Evolutionary conservation across 257 asterid genomes (phyloP), one percentile per base, ranked within the genome.

Genomic region (Coffea eugenioides): DNA sequence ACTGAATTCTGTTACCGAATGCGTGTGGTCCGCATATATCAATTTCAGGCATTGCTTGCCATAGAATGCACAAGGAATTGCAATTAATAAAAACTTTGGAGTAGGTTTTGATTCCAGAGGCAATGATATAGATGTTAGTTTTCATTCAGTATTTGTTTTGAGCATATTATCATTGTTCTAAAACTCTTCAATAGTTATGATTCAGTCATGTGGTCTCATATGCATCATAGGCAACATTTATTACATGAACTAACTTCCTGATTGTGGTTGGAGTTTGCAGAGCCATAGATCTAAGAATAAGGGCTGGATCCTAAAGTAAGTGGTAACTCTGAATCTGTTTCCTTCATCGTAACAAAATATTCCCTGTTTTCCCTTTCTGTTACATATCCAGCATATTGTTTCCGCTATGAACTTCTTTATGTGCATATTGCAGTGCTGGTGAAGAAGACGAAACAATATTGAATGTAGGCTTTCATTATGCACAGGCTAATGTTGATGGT

Each of bases 401-500:
- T 61, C 56, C 57, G 73, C 81, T 65, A 73, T 62, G 77, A 80
- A 85, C 61, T 81, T 34, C 76, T 78, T 64, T 85, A 69, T 69
- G 10, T 83, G 65, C 78, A 74, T 56, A 48, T 79, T 82, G 82
- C 88, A 95, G 99, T 71, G 87, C 88, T 62, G 89, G 87, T 31
- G 92, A 91, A 83, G 98, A 95, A 84, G 99, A 95, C 84, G 97
- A 93, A 82, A 90, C 88, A 78, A 85, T 95, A 85, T 74, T 86
- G 83, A 90, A 93, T 83, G 98, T 93, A 78, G 85, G 87, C 80
- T 80, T 90, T 87, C 99, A 95, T 88, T 95, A 90, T 82, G 86
- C 94, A 79, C 97, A 90, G 89, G 99, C 99, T 79, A 89, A 80
- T 80, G 83, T 90, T 76, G 89, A 80, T 76, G 82, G 82, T 83